phyloP scores from a whole-genome alignment of 148 eudicot species.

The Arbutus unedo region DNA sequence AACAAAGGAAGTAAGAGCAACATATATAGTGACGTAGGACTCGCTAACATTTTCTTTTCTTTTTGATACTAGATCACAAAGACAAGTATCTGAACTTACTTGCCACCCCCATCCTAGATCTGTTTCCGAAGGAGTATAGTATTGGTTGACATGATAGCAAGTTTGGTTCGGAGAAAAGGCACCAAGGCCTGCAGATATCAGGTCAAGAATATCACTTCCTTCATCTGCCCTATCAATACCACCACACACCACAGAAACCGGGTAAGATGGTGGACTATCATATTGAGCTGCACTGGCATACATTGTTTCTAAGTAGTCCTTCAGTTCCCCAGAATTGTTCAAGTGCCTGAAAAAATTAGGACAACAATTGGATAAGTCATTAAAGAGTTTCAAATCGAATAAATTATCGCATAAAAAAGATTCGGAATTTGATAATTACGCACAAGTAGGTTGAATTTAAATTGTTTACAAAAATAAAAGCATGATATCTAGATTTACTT shows the following conservation, averaged over 20 bases:
- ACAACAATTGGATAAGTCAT: not conserved
- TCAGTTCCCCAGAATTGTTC: constrained; percentile 24
- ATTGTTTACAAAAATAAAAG: not conserved
- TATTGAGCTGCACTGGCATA: constrained; percentile 44
- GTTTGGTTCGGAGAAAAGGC: constrained; percentile 19
- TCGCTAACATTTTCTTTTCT: no score
- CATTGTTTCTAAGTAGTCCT: constrained; percentile 21
- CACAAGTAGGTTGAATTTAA: constrained; percentile 24
- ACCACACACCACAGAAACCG: constrained; percentile 32
- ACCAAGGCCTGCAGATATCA: constrained; percentile 30
- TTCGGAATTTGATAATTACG: constrained; percentile 16
- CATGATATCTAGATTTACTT: constrained; percentile 11
- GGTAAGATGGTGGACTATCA: constrained; percentile 34
- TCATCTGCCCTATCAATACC: constrained; percentile 34
- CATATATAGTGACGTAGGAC: no score
- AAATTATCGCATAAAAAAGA: not conserved
- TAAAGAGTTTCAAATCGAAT: not conserved
- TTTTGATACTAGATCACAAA: no score
- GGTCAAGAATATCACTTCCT: constrained; percentile 27
- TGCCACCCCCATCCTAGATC: constrained; percentile 44
- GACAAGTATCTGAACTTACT: constrained; percentile 25
- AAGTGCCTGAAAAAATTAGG: constrained; percentile 19
- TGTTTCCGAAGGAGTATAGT: constrained; percentile 16
- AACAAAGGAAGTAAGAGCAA: no score
- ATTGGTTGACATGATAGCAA: constrained; percentile 18